phyloP scores from a whole-genome alignment of 2,329 filamentous ascomycete species.

The Penicillium brasilianum region DNA sequence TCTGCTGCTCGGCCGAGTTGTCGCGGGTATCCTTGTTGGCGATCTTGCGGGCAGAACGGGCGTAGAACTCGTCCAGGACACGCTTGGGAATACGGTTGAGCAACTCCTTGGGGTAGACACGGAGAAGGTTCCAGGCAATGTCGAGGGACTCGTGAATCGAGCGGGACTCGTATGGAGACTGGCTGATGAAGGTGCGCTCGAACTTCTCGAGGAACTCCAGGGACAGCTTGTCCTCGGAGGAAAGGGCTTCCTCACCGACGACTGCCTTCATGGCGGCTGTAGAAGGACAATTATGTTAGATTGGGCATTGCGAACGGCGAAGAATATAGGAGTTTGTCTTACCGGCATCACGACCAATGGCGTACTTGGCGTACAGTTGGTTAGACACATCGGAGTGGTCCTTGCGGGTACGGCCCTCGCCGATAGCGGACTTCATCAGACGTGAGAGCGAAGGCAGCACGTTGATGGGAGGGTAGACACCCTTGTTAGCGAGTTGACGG shows the following conservation, averaged over 20 bases:
- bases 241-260: constrained; percentile 96
- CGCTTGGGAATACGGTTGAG: constrained; percentile 93
- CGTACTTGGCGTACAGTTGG: constrained; percentile 99
- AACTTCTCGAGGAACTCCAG: constrained; percentile 99
- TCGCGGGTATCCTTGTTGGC: constrained; percentile 56
- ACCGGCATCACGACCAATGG: constrained; percentile 91
- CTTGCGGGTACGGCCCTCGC: constrained; percentile 93
- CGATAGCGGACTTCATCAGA: constrained; percentile 99
- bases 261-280: constrained; percentile 96
- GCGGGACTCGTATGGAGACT: constrained; percentile 90
- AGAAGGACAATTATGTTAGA: constrained; percentile 8
- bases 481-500: constrained; percentile 91
- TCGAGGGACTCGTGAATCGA: constrained; percentile 93
- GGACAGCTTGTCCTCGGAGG: constrained; percentile 94
- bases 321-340: constrained; percentile 26
- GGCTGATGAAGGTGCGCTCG: constrained; percentile 90
- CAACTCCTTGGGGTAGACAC: constrained; percentile 97
- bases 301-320: no score
- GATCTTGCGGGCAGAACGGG: constrained; percentile 57
- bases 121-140: constrained; percentile 91
- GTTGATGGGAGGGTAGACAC: constrained; percentile 98
- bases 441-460: constrained; percentile 96
- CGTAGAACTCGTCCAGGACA: constrained; percentile 81
- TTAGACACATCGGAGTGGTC: constrained; percentile 99
- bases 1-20: constrained; percentile 41